These are phyloP conservation scores for Ustilago lituana DNA, from an alignment of 1,284 basidiomycete species.

Conservation along the genomic window DNA sequence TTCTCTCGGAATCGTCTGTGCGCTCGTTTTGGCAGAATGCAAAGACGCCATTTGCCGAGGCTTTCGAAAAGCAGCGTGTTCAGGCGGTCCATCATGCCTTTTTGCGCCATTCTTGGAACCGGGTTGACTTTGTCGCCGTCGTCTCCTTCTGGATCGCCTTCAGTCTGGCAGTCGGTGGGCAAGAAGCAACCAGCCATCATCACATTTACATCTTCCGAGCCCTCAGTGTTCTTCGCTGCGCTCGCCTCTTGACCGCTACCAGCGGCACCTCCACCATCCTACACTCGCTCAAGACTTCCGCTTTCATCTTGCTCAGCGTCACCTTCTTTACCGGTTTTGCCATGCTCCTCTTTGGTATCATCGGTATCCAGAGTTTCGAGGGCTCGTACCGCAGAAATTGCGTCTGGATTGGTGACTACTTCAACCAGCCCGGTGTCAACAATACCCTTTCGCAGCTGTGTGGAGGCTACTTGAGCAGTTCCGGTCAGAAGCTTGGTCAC, in stretches of 20 bases:
- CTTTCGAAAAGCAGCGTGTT: conserved; percentile 68
- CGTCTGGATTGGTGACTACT: conserved; percentile 60
- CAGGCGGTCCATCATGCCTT: conserved; percentile 72
- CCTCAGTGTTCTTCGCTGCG: conserved; percentile 84
- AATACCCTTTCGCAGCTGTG: conserved; percentile 60
- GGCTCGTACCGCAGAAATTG: conserved; percentile 64
- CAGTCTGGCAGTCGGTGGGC: conserved; percentile 74
- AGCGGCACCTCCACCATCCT: conserved; percentile 94
- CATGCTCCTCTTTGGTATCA: conserved; percentile 80
- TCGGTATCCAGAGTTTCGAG: conserved; percentile 65
- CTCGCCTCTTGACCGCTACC: conserved; percentile 85
- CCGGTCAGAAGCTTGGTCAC: conserved; percentile 30
- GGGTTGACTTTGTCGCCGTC: conserved; percentile 88
- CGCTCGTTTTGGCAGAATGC: conserved; percentile 39
- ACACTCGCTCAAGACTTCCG: conserved; percentile 88
- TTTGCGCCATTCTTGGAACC: conserved; percentile 90
- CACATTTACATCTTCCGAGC: conserved; percentile 91
- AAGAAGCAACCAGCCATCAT: conserved; percentile 74
- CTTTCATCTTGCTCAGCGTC: conserved; percentile 86
- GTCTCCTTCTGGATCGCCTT: conserved; percentile 82
- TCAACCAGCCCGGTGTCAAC: conserved; percentile 52
- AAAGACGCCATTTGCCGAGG: conserved; percentile 70
- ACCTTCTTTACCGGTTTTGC: conserved; percentile 91
- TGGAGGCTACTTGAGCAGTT: conserved; percentile 51
- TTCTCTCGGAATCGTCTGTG: conserved; percentile 36